Evolutionary conservation across 768 basidiomycete species (phyloP).

Genomic region (Kwoniella shandongensis): DNA sequence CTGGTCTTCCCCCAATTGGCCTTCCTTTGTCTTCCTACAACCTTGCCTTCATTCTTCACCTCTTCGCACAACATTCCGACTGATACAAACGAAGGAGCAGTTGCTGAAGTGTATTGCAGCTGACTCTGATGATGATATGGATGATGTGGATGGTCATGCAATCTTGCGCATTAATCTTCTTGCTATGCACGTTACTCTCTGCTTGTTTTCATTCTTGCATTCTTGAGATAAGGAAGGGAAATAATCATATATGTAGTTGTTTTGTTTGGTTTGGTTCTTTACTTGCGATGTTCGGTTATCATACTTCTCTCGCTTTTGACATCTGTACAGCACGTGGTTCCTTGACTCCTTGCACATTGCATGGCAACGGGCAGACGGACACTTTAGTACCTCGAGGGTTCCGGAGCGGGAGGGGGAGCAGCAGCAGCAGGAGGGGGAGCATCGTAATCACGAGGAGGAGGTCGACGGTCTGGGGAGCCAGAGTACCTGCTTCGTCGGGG

Average conservation of each 20-base stretch:
- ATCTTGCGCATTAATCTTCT: no score
- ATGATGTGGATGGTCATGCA: no score
- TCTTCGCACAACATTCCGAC: no score
- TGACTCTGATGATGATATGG: no score
- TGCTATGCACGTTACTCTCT: no score
- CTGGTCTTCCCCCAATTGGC: no score
- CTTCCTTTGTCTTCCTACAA: no score
- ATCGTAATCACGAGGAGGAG: conserved; percentile 40
- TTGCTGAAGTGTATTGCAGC: no score
- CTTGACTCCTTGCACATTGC: not conserved
- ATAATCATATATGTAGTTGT: not conserved
- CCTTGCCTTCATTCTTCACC: no score
- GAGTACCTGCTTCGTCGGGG: conserved; percentile 41
- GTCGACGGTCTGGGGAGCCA: conserved; percentile 47
- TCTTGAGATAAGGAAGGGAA: not conserved
- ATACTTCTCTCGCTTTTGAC: not conserved
- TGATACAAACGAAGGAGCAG: no score
- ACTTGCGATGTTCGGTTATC: not conserved
- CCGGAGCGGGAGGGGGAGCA: conserved; percentile 27
- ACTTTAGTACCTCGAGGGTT: conserved; percentile 42
- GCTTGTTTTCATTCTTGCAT: conserved; percentile 4
- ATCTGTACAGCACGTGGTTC: not conserved
- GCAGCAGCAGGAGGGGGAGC: conserved; percentile 22
- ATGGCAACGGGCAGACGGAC: not conserved
- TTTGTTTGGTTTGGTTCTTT: not conserved